Conservation (phyloP, 108 stramenopile genomes). For the Hondaea fermentalgiana region DNA sequence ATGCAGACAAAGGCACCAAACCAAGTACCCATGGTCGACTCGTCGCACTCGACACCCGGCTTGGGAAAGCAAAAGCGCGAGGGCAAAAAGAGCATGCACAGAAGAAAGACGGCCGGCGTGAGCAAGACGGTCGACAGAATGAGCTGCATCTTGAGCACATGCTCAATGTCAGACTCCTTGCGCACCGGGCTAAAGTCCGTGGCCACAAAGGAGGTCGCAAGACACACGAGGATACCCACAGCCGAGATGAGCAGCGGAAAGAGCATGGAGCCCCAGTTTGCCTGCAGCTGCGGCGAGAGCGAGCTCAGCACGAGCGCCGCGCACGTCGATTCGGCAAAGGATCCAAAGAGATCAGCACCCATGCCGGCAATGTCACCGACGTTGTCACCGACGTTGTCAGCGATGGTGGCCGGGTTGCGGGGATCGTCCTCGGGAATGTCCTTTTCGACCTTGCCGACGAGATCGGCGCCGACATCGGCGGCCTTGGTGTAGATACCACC, state of each 20-base stretch:
- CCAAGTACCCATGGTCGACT: constrained; percentile 28
- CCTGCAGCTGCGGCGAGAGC: constrained; percentile 29
- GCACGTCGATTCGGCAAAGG: constrained; percentile 92
- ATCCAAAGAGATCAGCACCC: constrained; percentile 96
- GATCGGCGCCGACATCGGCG: constrained; percentile 96
- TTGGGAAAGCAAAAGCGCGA: constrained; percentile 41
- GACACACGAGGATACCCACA: constrained; percentile 88
- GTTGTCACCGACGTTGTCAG: constrained; percentile 99
- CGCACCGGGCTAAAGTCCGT: constrained; percentile 78
- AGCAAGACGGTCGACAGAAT: constrained; percentile 86
- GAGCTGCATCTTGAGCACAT: constrained; percentile 84
- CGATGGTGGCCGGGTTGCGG: constrained; percentile 95
- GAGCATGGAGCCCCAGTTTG: constrained; percentile 86
- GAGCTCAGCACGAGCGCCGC: constrained; percentile 84
- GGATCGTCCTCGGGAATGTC: constrained; percentile 98
- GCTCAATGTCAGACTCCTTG: constrained; percentile 75
- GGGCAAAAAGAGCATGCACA: constrained; percentile 72
- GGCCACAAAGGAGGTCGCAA: constrained; percentile 86
- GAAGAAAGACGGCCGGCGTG: constrained; percentile 76
- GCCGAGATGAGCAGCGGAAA: constrained; percentile 86
- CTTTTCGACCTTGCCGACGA: constrained; percentile 97
- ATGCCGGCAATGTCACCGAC: constrained; percentile 97
- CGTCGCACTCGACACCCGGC: constrained; percentile 55
- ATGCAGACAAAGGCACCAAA: constrained; percentile 59
- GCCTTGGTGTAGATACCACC: constrained; percentile 99